phyloP scores from a whole-genome alignment of 371 early-diverging fungal species.

The Lichtheimia ramosa region DNA sequence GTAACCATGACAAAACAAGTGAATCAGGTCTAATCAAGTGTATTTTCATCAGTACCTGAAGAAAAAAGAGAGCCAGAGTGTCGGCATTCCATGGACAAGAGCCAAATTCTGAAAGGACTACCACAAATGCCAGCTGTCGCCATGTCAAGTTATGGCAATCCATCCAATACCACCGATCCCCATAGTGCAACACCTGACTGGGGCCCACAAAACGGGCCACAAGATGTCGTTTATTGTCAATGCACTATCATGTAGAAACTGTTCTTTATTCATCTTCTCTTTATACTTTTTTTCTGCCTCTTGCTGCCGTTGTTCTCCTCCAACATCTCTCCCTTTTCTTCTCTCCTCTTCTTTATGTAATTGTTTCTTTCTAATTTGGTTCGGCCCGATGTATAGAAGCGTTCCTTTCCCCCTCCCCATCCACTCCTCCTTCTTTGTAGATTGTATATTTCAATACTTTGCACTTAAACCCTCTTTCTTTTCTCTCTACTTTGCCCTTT shows the following conservation, averaged over 20 bases:
- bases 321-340: background rate
- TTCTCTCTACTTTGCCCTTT: too few relatives aligned
- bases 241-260: constrained; percentile 24
- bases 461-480: too few relatives aligned
- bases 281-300: constrained; percentile 1
- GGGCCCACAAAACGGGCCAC: background rate
- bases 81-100: constrained; percentile 13
- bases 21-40: background rate
- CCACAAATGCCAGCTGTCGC: constrained; percentile 40
- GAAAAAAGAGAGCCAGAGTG: constrained; percentile 10
- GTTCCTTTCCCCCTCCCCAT: constrained; percentile 1
- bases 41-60: constrained; percentile 5
- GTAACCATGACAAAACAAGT: background rate
- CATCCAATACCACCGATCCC: constrained; percentile 6
- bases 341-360: background rate
- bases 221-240: constrained; percentile 30
- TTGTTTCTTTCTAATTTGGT: background rate
- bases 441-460: constrained; percentile 1
- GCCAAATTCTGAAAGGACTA: constrained; percentile 12
- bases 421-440: background rate
- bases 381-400: constrained; percentile 1
- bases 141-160: constrained; percentile 24
- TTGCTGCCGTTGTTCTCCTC: background rate
- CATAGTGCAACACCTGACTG: constrained; percentile 13
- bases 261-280: constrained; percentile 2